These are phyloP conservation scores for Pseudogymnoascus sp. DNA, from an alignment of 2,329 filamentous ascomycete species.

Conservation along the genomic window DNA sequence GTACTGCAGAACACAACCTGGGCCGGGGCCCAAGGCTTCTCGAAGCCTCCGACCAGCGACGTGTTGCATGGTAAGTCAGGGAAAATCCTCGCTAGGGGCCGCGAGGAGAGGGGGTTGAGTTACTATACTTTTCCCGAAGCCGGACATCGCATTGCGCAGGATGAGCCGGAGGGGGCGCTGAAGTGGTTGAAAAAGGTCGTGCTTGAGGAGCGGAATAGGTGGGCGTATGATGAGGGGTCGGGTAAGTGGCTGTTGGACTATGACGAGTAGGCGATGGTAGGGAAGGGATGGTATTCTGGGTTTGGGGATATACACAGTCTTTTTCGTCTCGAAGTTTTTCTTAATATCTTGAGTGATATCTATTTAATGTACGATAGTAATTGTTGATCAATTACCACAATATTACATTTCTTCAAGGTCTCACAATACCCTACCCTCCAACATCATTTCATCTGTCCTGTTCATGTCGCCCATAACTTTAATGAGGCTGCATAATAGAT, in stretches of 20 bases:
- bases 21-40: conserved; percentile 53
- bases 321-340: neutral
- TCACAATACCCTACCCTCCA: neutral
- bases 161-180: neutral
- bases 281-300: neutral
- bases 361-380: neutral
- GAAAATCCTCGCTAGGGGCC: too few species aligned
- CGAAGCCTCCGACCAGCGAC: conserved; percentile 32
- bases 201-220: neutral
- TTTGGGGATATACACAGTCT: neutral
- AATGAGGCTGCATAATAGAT: neutral
- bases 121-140: conserved; percentile 9
- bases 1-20: conserved; percentile 63
- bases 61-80: neutral
- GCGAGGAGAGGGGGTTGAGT: conserved; percentile 10
- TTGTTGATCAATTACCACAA: neutral
- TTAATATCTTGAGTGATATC: neutral
- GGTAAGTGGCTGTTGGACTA: too few species aligned
- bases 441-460: neutral
- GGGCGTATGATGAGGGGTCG: too few species aligned
- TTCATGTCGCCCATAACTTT: neutral
- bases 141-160: conserved; percentile 5
- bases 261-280: neutral
- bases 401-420: neutral
- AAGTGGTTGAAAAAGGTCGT: conserved; percentile 1